phyloP scores from a whole-genome alignment of 78 protist genomes.

The slime mould (Dictyostelium discoideum) region dicty_2.7 NC_007089.4:1309501-1310000 shows the following conservation, averaged over 20 bases:
- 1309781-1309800: background rate
- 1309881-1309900: background rate
- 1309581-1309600: background rate
- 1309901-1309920: background rate
- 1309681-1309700: constrained; percentile 8
- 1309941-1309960: constrained; percentile 28
- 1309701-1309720: background rate
- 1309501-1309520: background rate
- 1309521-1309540: constrained; percentile 13
- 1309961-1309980: background rate
- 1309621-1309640: constrained; percentile 18
- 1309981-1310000: background rate
- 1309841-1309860: too few relatives aligned
- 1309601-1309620: background rate
- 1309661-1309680: constrained; percentile 13
- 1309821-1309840: background rate
- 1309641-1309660: constrained; percentile 34
- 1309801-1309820: background rate
- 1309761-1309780: background rate
- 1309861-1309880: background rate
- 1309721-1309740: background rate
- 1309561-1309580: background rate
- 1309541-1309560: background rate
- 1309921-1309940: background rate
- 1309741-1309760: background rate